Percentiles rank a stretch among this genome's conserved stretches.
phyloP scores from a whole-genome alignment of 768 basidiomycete species.

The Lepiota brunneoincarnata region DNA sequence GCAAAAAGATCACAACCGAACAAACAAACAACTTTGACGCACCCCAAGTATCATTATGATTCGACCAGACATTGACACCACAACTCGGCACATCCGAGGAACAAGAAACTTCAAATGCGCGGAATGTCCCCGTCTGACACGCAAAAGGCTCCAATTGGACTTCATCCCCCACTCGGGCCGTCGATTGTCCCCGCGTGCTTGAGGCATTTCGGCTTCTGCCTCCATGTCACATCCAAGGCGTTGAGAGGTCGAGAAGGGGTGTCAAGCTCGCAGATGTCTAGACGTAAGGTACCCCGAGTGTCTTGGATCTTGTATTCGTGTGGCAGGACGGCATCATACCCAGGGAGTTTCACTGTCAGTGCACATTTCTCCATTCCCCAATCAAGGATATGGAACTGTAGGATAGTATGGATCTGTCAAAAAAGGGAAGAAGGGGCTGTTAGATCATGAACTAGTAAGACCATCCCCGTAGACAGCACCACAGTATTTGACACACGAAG shows the following conservation, averaged over 20 bases:
- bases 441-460: not conserved
- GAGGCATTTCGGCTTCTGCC: constrained; percentile 19
- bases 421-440: not conserved
- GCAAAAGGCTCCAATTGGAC: constrained; percentile 19
- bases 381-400: constrained; percentile 25
- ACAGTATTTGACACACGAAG: constrained; percentile 21
- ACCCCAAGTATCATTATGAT: constrained; percentile 29
- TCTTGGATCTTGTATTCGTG: constrained; percentile 21
- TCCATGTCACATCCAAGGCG: constrained; percentile 20
- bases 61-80: constrained; percentile 26
- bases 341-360: constrained; percentile 22
- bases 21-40: constrained; percentile 5
- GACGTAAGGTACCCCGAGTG: constrained; percentile 15
- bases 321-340: constrained; percentile 19
- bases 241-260: constrained; percentile 22
- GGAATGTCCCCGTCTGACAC: constrained; percentile 24
- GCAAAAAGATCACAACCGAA: not conserved
- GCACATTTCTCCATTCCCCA: constrained; percentile 28
- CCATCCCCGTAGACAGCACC: constrained; percentile 1
- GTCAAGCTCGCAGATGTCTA: constrained; percentile 24
- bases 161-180: constrained; percentile 23
- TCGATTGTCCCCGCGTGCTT: constrained; percentile 16
- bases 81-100: constrained; percentile 18
- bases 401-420: constrained; percentile 21
- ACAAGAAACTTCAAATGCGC: constrained; percentile 26